Percentiles rank a stretch among this genome's conserved stretches.
Evolutionary conservation across 306 rosid genomes (phyloP).

Genomic region (Comarum palustre): DNA sequence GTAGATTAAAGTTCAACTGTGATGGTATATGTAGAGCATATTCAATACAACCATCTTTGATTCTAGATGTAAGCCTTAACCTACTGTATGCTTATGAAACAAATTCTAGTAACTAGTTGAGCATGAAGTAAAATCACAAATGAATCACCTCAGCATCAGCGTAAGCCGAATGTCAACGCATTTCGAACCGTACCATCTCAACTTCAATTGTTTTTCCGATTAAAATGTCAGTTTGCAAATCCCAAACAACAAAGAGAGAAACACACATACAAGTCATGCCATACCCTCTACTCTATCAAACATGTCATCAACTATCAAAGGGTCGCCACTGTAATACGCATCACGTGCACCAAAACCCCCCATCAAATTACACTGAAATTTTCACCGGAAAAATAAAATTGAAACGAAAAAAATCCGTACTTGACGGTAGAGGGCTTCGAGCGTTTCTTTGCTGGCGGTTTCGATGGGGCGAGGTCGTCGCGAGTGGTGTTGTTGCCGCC

Average conservation of each 20-base stretch:
- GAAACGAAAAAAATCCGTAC: conserved; percentile 22
- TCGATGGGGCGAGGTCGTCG: conserved; percentile 56
- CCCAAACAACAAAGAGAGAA: neutral
- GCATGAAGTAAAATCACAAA: conserved; percentile 4
- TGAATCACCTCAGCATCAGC: conserved; percentile 88
- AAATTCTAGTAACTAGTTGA: neutral
- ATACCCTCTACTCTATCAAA: conserved; percentile 92
- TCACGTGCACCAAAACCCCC: conserved; percentile 31
- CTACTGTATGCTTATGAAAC: neutral
- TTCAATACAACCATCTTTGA: no score
- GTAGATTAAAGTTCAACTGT: neutral
- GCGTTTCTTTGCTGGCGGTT: conserved; percentile 75
- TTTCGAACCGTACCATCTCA: conserved; percentile 76
- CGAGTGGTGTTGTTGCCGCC: conserved; percentile 31
- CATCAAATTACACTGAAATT: neutral
- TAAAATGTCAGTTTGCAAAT: neutral
- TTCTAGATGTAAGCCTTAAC: neutral
- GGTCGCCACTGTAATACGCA: conserved; percentile 85
- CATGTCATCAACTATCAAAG: conserved; percentile 94
- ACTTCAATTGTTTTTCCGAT: conserved; percentile 50
- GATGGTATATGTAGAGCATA: neutral
- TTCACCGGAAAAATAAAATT: neutral
- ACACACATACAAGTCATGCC: conserved; percentile 17
- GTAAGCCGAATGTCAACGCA: conserved; percentile 76
- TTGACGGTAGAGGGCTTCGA: conserved; percentile 79